These are phyloP conservation scores for Arachnomyces sp. DNA, from an alignment of 2,329 filamentous ascomycete genomes.

Conservation along the genomic window DNA sequence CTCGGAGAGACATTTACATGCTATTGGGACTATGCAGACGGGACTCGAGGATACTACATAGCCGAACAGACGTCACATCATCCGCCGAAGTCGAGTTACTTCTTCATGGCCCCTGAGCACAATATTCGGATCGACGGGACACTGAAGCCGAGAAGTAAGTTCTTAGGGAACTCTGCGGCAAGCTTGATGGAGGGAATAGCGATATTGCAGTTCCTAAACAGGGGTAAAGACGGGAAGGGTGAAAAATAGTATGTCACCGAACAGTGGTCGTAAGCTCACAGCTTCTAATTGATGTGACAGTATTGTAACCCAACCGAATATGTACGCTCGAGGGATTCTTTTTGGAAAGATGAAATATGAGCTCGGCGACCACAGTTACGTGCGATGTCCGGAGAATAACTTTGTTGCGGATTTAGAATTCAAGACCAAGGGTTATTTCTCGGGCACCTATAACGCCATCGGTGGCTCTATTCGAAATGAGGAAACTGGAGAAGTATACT, in stretches of 20 bases:
- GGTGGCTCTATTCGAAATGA: slow-evolving; percentile 85
- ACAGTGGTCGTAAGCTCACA: slow-evolving; percentile 9
- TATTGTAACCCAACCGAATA: slow-evolving; percentile 93
- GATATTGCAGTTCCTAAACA: slow-evolving; percentile 73
- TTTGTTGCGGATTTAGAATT: slow-evolving; percentile 90
- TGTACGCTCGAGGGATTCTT: slow-evolving; percentile 94
- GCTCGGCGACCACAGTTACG: slow-evolving; percentile 89
- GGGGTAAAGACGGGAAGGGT: slow-evolving; percentile 58
- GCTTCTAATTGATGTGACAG: slow-evolving; percentile 37
- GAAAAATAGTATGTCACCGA: slow-evolving; percentile 72
- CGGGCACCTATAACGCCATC: slow-evolving; percentile 93
- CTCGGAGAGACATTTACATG: slow-evolving; percentile 91
- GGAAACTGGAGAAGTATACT: slow-evolving; percentile 77
- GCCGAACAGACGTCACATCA: slow-evolving; percentile 97
- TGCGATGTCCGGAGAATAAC: slow-evolving; percentile 81
- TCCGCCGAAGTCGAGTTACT: slow-evolving; percentile 97
- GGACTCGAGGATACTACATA: slow-evolving; percentile 87
- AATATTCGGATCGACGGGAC: slow-evolving; percentile 93
- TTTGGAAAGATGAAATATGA: slow-evolving; percentile 99
- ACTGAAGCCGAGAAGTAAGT: slow-evolving; percentile 88
- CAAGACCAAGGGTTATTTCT: slow-evolving; percentile 97
- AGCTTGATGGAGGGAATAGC: slow-evolving; percentile 98
- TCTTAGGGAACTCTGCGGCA: slow-evolving; percentile 92
- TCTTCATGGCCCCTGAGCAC: slow-evolving; percentile 93
- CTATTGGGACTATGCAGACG: slow-evolving; percentile 86